Base-by-base conservation (phyloP, 2,329 filamentous ascomycete genomes). In the Stemphylium vesicarium region DNA sequence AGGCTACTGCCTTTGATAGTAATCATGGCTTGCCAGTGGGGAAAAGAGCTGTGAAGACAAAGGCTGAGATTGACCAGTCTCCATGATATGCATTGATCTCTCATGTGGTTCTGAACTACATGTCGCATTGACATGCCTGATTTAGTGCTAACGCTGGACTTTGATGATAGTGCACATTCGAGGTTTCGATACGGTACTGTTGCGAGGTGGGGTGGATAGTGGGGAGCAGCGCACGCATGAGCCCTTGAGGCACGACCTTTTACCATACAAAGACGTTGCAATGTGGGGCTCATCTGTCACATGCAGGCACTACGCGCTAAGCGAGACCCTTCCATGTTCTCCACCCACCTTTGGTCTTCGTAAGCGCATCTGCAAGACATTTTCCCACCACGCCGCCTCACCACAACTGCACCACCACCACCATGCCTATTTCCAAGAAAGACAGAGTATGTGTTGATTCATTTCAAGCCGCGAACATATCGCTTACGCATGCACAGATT, bases 371-470 rank as follows among this genome's bases (percentile, higher is more conserved):
- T 46, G 29, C 42, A 26, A 37, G 32, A 56, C 48, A 50, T 51
- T 46, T 52, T 50, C 40, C 42, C 40, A 45, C 36, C 29, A 29
- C 15, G 29, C 16, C 22, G 10, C 16, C 39, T 20, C 13, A 32
- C 11, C 18, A 49, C 37, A 38, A 22, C 26, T 32, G 13, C 16
- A 53, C 26, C 42, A 31, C 42, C 35, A 36, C 46, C 49, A 73
- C 22, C 9, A 81, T 81, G 79, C 79, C 79, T 54, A 79, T 81
- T 64, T 77, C 78, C 51, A 81, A 81, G 74, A 81, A 81, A 69
- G 78, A 77, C 64, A 73, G 75, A 62, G 76, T 77, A 57, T 5
- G 67, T 65, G 10, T 5, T 10, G 12, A 20, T 36, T 37, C 26
- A 8, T 15, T 31, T 38, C 39, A 39, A 20, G 42, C 58, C 47